Percentiles rank a stretch among this genome's conserved stretches.
phyloP scores from a whole-genome alignment of 306 rosid genomes.

The Boehmeria nivea region DNA sequence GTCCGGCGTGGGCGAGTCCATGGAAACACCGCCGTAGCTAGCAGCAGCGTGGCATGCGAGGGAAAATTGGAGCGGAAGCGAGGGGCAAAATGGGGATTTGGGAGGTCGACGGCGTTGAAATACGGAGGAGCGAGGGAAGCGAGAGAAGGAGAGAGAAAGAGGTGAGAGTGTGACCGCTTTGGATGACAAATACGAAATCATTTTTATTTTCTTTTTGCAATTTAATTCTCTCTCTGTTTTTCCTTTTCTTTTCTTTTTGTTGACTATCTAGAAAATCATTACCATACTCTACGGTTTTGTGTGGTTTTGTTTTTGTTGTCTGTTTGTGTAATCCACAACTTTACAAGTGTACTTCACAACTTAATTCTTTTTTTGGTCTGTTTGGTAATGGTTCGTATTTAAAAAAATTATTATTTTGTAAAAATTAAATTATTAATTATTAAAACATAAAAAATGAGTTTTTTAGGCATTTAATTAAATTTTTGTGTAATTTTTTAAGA shows the following conservation, averaged over 20 bases:
- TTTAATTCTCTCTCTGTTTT: not conserved
- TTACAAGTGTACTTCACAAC: too few relatives aligned
- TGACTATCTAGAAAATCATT: too few relatives aligned
- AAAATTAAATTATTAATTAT: too few relatives aligned
- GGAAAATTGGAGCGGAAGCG: slow-evolving; percentile 8
- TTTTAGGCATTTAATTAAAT: too few relatives aligned
- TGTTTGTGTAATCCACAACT: not conserved
- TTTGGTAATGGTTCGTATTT: too few relatives aligned
- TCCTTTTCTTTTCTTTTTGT: not conserved
- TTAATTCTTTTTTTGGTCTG: too few relatives aligned
- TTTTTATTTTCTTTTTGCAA: slow-evolving; percentile 10
- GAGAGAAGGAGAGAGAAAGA: slow-evolving; percentile 11
- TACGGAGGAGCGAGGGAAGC: slow-evolving; percentile 23
- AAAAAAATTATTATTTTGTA: too few relatives aligned
- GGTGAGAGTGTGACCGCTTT: slow-evolving; percentile 22
- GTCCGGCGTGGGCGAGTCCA: slow-evolving; percentile 53
- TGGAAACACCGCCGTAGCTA: slow-evolving; percentile 29
- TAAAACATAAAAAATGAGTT: too few relatives aligned
- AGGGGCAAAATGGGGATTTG: slow-evolving; percentile 34
- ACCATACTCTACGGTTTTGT: too few relatives aligned
- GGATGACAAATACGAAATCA: slow-evolving; percentile 42
- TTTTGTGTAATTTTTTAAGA: too few relatives aligned
- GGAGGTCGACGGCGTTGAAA: slow-evolving; percentile 24
- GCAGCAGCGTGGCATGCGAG: slow-evolving; percentile 30
- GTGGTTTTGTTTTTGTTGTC: not conserved